Percentiles rank a stretch among this genome's conserved stretches.
phyloP scores from a whole-genome alignment of 768 basidiomycete species.

The Suillus occidentalis region DNA sequence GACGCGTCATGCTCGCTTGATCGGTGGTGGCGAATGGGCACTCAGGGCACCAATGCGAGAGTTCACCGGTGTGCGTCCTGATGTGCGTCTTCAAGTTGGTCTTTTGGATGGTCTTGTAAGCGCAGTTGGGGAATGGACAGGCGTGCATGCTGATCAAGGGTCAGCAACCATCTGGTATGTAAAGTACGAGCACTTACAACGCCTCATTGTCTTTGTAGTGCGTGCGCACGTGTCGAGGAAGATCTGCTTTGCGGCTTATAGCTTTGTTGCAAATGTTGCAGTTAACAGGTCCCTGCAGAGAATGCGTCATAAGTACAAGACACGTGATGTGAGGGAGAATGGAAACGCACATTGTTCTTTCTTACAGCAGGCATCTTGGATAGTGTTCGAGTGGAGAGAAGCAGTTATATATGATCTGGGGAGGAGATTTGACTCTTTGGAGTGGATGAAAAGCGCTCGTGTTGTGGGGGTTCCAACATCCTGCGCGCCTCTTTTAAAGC shows the following conservation, averaged over 20 bases:
- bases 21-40: too few relatives aligned
- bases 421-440: too few relatives aligned
- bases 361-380: not conserved
- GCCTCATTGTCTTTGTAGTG: not conserved
- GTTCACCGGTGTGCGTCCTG: constrained; percentile 7
- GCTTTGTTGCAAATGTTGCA: not conserved
- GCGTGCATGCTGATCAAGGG: constrained; percentile 7
- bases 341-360: not conserved
- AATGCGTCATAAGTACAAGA: not conserved
- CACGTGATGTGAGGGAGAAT: not conserved
- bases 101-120: constrained; percentile 24
- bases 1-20: too few relatives aligned
- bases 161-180: not conserved
- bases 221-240: not conserved
- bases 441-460: too few relatives aligned
- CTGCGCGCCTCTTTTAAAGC: not conserved
- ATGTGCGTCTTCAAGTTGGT: constrained; percentile 29
- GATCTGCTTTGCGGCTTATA: not conserved
- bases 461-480: too few relatives aligned
- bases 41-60: too few relatives aligned
- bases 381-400: not conserved
- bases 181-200: not conserved
- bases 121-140: constrained; percentile 25
- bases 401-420: too few relatives aligned
- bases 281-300: not conserved